Percentiles rank a stretch among this genome's conserved stretches.
These are phyloP conservation scores for Trifolium repens DNA, from an alignment of 306 rosid species.

Conservation along the genomic window DNA sequence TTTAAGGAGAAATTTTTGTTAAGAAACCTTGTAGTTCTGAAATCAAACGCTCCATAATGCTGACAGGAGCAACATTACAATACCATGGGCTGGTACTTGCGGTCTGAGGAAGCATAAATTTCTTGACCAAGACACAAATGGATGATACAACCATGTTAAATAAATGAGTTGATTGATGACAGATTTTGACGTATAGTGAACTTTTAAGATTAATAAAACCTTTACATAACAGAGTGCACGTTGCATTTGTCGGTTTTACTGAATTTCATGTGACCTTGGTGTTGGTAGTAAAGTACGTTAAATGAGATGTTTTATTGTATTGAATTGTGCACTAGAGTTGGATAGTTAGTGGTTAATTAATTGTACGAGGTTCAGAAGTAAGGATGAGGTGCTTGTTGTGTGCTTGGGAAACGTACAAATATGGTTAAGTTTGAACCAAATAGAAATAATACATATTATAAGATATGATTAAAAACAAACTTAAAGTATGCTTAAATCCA, in stretches of 20 bases:
- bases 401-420: slow-evolving; percentile 23
- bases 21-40: slow-evolving; percentile 6
- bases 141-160: background rate
- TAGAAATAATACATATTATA: slow-evolving; percentile 7
- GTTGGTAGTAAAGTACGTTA: slow-evolving; percentile 23
- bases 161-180: slow-evolving; percentile 26
- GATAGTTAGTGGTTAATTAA: slow-evolving; percentile 43
- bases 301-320: slow-evolving; percentile 44
- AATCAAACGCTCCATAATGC: background rate
- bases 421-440: slow-evolving; percentile 20
- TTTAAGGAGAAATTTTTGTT: background rate
- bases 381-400: slow-evolving; percentile 20
- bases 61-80: slow-evolving; percentile 15
- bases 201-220: slow-evolving; percentile 41
- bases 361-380: slow-evolving; percentile 56
- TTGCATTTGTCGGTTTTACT: slow-evolving; percentile 40
- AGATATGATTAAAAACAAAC: slow-evolving; percentile 18
- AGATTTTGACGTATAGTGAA: slow-evolving; percentile 38
- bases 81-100: slow-evolving; percentile 13
- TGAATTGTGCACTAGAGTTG: slow-evolving; percentile 20
- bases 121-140: slow-evolving; percentile 24
- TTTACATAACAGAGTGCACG: slow-evolving; percentile 41
- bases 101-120: background rate
- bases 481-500: slow-evolving; percentile 31
- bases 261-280: slow-evolving; percentile 52